Evolutionary conservation across 345 rosid species (phyloP).

Genomic region (Eucalyptus virginea): DNA sequence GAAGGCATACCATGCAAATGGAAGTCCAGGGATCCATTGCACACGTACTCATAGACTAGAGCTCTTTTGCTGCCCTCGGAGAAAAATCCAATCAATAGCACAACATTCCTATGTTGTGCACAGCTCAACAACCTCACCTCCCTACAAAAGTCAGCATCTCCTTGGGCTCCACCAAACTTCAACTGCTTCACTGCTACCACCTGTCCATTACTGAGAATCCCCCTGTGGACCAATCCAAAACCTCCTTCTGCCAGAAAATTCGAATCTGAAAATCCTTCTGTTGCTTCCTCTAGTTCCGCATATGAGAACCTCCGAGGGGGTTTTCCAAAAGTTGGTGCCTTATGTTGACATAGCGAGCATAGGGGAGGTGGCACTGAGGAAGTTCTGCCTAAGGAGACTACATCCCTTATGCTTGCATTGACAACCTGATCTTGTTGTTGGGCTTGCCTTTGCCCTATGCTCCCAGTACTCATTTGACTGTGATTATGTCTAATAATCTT

Average conservation of each 20-base stretch:
- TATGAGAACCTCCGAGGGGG: conserved; percentile 55
- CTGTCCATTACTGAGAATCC: conserved; percentile 46
- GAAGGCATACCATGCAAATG: conserved; percentile 48
- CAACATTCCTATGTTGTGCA: conserved; percentile 71
- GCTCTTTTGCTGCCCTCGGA: conserved; percentile 37
- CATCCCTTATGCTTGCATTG: conserved; percentile 21
- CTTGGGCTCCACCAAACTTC: conserved; percentile 29
- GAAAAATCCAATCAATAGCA: conserved; percentile 55
- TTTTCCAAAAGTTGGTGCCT: conserved; percentile 58
- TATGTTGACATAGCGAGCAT: conserved; percentile 63
- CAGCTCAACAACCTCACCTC: conserved; percentile 68
- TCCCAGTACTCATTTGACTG: not conserved
- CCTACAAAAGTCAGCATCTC: conserved; percentile 60
- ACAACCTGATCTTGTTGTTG: conserved; percentile 4
- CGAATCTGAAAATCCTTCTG: conserved; percentile 41
- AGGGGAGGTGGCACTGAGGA: conserved; percentile 64
- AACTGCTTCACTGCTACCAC: conserved; percentile 62
- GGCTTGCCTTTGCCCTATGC: conserved; percentile 7
- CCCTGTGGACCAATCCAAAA: conserved; percentile 49
- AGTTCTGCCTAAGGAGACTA: conserved; percentile 38
- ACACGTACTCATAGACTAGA: conserved; percentile 63
- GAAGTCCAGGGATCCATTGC: conserved; percentile 61
- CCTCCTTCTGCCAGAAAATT: conserved; percentile 62
- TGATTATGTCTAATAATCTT: conserved; percentile 46
- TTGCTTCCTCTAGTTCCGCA: conserved; percentile 45